Evolutionary conservation across 495 filamentous ascomycete genomes (phyloP), one percentile per base, ranked within the genome.

Genomic region (Penicillium subrubescens): DNA sequence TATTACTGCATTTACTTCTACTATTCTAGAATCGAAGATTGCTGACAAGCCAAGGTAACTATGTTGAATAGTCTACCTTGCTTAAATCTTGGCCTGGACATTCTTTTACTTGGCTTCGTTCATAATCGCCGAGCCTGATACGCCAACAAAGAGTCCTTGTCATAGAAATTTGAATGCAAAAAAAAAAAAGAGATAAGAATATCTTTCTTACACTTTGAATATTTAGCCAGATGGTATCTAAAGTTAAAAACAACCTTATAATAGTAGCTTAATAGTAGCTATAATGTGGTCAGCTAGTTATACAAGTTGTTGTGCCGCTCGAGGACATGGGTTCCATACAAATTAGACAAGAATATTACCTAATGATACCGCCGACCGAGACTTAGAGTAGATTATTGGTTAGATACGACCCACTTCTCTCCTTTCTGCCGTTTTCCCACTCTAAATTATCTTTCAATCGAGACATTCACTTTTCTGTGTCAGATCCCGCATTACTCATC

Each of bases 391-490:
- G 37, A 27, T 27, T 5, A 41, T 41, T 41, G 37, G 37, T 41
- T 14, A 41, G 15, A 1, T 41, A 14, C 5, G 37, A 41, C 37
- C 37, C 25, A 23, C 15, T 52, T 52, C 25, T 52, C 25, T 8
- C 12, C 29, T 52, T 12, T 27, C 25, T 10, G 12, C 44, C 14
- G 8, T 23, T 21, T 23, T 25, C 12, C 25, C 10, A 31, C 48
- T 25, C 14, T 12, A 2, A 52, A 11, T 52, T 52, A 58, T 58
- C 55, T 8, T 58, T 27, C 55, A 58, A 58, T 23, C 55, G 55
- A 58, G n/a, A 27, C 21, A 15, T 14, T 14, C 23, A n/a, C 23
- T 10, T 27, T 27, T n/a, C 46, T 50, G 11, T 50, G 25, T 15
- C 12, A 31, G 14, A 2, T 25, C 48, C 48, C 12, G 25, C 25